Base-by-base conservation (phyloP, 2,329 filamentous ascomycete species). In the Xylaria sp. region DNA sequence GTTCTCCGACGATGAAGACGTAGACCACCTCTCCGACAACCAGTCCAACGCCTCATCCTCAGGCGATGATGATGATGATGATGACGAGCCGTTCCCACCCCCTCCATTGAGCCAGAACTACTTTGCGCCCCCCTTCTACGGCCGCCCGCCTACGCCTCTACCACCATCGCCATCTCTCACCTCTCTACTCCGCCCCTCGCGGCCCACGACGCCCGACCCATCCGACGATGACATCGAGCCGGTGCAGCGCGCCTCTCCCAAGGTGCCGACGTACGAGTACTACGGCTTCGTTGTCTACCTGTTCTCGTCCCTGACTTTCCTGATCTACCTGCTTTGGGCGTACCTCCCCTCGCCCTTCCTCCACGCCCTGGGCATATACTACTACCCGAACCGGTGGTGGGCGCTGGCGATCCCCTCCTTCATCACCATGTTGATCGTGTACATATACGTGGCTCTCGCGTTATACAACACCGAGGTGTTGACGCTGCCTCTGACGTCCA, bases 181-280 rank as follows among this genome's bases (percentile, higher is more conserved):
- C 0, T 97, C 93, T 12, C 88, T 99, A 19, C 86, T 98, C 7
- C 91, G 94, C 1, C 92, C 92, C 2, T 96, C 92, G 25, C 86
- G 94, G n/a, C 94, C 94, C 0, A 96, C 92, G 1, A 98, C 94
- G 0, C 94, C 95, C 14, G 94, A 97, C 74, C 92, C 89, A 40
- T 96, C 92, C 0, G 94, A 96, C 78, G 90, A 94, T 69, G 94
- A 98, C 70, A 85, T 90, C 38, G 83, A 88, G 70, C 89, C 85
- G 1, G 87, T 97, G 17, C 92, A 94, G 5, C 90, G 92, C 59
- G 94, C 93, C 1, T 90, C 90, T 57, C 95, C 95, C 1, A 93
- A 95, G 75, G 94, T 99, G 2, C 95, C 95, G n/a, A 99, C 95
- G 0, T 98, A 99, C 80, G 95, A 99, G 76, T 99, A 98, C 85